Evolutionary conservation across 2,329 filamentous ascomycete genomes (phyloP).

Genomic region (Cercospora zeae-maydis): DNA sequence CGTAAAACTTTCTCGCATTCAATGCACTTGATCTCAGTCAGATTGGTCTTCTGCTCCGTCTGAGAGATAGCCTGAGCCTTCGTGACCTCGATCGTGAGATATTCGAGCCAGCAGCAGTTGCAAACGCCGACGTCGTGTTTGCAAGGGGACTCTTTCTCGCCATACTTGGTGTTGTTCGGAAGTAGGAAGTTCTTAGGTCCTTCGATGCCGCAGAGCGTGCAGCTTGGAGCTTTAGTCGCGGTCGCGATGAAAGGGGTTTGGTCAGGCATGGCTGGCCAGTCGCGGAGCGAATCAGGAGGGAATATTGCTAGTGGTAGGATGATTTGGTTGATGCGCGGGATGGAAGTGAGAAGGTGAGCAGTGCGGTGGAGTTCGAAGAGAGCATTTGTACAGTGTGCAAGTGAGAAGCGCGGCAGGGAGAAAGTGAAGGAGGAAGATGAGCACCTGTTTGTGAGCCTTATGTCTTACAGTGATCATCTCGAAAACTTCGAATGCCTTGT

Average conservation of each 20-base stretch:
- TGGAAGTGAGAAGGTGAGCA: too few species aligned
- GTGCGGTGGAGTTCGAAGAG: too few species aligned
- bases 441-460: too few species aligned
- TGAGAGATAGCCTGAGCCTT: neutral
- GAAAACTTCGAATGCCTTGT: too few species aligned
- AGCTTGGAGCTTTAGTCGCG: neutral
- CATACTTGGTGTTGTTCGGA: neutral
- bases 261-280: neutral
- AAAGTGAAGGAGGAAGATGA: too few species aligned
- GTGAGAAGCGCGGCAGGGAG: too few species aligned
- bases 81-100: neutral
- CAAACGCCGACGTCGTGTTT: neutral
- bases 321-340: too few species aligned
- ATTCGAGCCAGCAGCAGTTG: neutral
- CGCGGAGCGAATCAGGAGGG: too few species aligned
- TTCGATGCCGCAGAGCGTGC: neutral
- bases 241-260: neutral
- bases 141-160: neutral
- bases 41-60: neutral
- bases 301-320: too few species aligned
- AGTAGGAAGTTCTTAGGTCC: neutral
- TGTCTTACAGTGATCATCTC: too few species aligned
- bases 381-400: too few species aligned
- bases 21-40: neutral
- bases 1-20: neutral